phyloP scores from a whole-genome alignment of 306 rosid species.

The Vachellia pachyceras region DNA sequence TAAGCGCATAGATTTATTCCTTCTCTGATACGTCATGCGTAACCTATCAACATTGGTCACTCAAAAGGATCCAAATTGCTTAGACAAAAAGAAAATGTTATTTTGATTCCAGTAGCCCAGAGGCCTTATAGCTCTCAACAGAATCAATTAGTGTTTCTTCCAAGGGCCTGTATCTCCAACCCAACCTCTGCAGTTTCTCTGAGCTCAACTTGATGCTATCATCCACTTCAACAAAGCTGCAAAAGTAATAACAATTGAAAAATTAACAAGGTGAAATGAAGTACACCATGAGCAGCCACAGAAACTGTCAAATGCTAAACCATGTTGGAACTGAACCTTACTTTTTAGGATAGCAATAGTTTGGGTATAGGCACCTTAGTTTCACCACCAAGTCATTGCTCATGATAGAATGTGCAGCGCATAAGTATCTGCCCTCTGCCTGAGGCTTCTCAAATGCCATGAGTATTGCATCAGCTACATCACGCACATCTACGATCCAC shows the following conservation, averaged over 20 bases:
- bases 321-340: conserved; percentile 44
- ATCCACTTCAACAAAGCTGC: conserved; percentile 53
- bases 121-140: conserved; percentile 53
- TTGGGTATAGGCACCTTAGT: conserved; percentile 61
- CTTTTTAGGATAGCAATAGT: conserved; percentile 66
- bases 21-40: too few species aligned
- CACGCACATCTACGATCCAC: conserved; percentile 64
- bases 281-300: background rate
- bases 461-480: conserved; percentile 66
- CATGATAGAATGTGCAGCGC: conserved; percentile 47
- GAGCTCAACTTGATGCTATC: conserved; percentile 39
- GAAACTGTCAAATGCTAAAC: conserved; percentile 12
- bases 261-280: background rate
- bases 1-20: too few species aligned
- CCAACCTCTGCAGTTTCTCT: conserved; percentile 63
- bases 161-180: conserved; percentile 62
- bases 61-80: background rate
- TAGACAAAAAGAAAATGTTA: background rate
- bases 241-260: conserved; percentile 3
- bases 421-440: conserved; percentile 78
- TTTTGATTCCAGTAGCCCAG: conserved; percentile 45
- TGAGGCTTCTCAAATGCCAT: conserved; percentile 68
- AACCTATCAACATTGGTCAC: background rate
- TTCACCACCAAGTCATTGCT: conserved; percentile 54
- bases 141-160: conserved; percentile 68